Conservation (phyloP, 495 filamentous ascomycete genomes). For the Astrothelium subdiscretum region DNA sequence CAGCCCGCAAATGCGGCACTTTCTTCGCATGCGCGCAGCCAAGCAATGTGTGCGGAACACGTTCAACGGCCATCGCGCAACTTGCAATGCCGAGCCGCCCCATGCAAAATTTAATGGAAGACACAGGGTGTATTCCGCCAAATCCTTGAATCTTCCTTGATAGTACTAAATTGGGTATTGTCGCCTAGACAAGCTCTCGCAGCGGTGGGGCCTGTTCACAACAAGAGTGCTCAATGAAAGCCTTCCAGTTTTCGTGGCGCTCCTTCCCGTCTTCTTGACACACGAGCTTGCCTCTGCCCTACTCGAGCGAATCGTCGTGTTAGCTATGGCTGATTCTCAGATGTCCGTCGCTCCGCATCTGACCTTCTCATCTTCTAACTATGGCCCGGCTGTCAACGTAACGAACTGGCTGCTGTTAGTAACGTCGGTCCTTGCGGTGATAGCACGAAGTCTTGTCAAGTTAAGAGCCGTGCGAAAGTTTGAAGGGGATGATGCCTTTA, state of each 20-base stretch:
- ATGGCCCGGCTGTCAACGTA: background rate
- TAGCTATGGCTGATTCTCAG: background rate
- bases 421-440: background rate
- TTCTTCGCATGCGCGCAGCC: background rate
- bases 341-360: background rate
- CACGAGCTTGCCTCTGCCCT: background rate
- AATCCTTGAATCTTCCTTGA: background rate
- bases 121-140: background rate
- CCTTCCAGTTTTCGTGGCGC: background rate
- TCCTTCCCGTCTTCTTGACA: background rate
- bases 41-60: background rate
- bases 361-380: background rate
- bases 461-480: background rate
- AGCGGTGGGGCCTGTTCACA: background rate
- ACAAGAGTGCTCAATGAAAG: background rate
- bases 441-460: background rate
- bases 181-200: background rate
- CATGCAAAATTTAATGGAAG: background rate
- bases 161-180: background rate
- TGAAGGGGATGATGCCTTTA: background rate
- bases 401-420: background rate
- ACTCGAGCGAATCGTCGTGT: background rate
- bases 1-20: background rate
- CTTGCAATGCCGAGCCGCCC: background rate
- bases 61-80: background rate